These are phyloP conservation scores for Fusarium illudens DNA, from an alignment of 2,329 filamentous ascomycete species.

Conservation along the genomic window DNA sequence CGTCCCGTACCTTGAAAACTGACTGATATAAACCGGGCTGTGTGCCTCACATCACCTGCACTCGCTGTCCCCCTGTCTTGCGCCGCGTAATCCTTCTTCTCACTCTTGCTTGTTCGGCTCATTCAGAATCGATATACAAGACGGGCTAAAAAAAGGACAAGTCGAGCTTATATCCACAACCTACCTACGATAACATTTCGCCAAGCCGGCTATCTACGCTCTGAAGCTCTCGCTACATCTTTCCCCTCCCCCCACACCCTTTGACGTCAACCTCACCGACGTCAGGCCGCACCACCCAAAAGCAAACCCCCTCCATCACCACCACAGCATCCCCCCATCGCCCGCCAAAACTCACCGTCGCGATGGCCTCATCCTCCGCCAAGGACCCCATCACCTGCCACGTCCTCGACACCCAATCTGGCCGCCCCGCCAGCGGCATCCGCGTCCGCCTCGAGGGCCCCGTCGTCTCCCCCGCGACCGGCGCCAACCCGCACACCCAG, in stretches of 20 bases:
- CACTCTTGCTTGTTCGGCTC: neutral
- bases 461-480: conserved; percentile 41
- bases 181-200: neutral
- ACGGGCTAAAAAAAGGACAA: neutral
- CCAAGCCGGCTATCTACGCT: neutral
- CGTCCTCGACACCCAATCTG: conserved; percentile 82
- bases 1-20: neutral
- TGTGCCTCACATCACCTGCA: conserved; percentile 17
- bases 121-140: neutral
- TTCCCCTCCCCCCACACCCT: conserved; percentile 8
- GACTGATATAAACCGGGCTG: conserved; percentile 13
- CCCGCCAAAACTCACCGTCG: conserved; percentile 4
- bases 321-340: neutral
- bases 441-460: conserved; percentile 70
- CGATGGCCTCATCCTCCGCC: conserved; percentile 33
- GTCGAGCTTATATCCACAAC: neutral
- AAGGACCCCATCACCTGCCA: conserved; percentile 84
- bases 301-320: conserved; percentile 2
- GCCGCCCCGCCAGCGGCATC: conserved; percentile 72
- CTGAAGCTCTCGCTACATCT: neutral
- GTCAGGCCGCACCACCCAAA: conserved; percentile 3
- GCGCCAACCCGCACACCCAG: conserved; percentile 31
- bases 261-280: conserved; percentile 25
- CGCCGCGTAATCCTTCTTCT: neutral
- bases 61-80: neutral